phyloP scores from a whole-genome alignment of 306 rosid genomes.

The Chamaecrista fasciculata region DNA sequence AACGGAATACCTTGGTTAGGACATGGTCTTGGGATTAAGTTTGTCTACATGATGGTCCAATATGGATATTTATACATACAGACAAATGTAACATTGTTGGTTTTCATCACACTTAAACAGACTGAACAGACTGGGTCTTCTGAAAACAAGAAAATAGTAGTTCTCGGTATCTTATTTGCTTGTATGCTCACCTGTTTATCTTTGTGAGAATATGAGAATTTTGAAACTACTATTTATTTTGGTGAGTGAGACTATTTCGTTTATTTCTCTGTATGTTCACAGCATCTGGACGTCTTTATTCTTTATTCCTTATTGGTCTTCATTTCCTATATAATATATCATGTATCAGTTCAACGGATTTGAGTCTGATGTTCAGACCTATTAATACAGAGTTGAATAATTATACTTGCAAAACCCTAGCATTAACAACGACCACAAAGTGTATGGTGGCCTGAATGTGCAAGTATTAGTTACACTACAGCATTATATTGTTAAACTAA shows the following conservation, averaged over 20 bases:
- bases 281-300: background rate
- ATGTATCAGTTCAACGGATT: background rate
- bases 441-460: background rate
- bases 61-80: background rate
- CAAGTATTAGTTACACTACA: background rate
- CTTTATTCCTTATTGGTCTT: background rate
- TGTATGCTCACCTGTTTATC: background rate
- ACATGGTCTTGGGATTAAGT: background rate
- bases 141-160: background rate
- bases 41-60: background rate
- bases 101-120: conserved; percentile 15
- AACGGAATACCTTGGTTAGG: background rate
- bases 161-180: background rate
- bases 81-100: background rate
- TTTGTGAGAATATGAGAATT: background rate
- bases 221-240: background rate
- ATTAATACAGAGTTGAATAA: background rate
- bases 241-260: background rate
- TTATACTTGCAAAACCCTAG: conserved; percentile 6
- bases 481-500: background rate
- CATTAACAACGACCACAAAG: conserved; percentile 17
- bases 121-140: background rate
- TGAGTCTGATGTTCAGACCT: background rate
- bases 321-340: background rate
- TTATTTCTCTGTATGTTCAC: background rate